Evolutionary conservation across 345 rosid genomes (phyloP), one percentile per base, ranked within the genome.

Genomic region (Ricinus communis): DNA sequence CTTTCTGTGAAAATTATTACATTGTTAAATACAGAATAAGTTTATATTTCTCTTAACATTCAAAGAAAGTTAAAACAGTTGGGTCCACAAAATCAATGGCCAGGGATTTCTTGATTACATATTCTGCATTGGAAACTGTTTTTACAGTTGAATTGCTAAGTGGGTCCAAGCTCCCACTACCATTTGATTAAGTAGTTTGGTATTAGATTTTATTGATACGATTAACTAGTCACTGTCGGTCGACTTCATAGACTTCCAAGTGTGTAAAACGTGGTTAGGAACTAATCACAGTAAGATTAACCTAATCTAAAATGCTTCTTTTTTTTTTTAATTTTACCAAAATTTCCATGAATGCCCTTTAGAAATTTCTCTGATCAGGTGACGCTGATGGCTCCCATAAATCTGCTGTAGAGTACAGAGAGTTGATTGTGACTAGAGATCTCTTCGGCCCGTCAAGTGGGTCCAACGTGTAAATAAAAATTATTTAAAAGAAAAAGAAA

Each of bases 331-430:
- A n/a, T n/a, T n/a, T n/a, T n/a, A n/a, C n/a, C n/a, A n/a, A n/a
- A n/a, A n/a, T n/a, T n/a, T n/a, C 33, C 21, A 43, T 62, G 3
- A 41, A 38, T n/a, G 66, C 33, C 51, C 51, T 9, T 61, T n/a
- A n/a, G 0, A 64, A 41, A 59, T 18, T 8, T 43, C 30, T 40
- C 51, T 62, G 51, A 10, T 53, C 31, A 38, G 24, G 40, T 68
- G 73, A 74, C 54, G 25, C 52, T 40, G 73, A 68, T 57, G 52
- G 56, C 71, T 74, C 49, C 38, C n/a, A n/a, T 38, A 50, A 15
- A 40, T 1, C 28, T 21, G 43, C 38, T 58, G 66, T 65, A 15
- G 19, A 46, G 66, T 47, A 61, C 65, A 61, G 11, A 43, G 52
- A 57, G 18, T 10, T 40, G 75, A 76, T 28, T 28, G 16, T 30